A percentile compares a stretch with the other conserved stretches of the same genome.
These are phyloP conservation scores for Cynanchum wilfordii DNA, from an alignment of 257 asterid species.

Conservation along the genomic window DNA sequence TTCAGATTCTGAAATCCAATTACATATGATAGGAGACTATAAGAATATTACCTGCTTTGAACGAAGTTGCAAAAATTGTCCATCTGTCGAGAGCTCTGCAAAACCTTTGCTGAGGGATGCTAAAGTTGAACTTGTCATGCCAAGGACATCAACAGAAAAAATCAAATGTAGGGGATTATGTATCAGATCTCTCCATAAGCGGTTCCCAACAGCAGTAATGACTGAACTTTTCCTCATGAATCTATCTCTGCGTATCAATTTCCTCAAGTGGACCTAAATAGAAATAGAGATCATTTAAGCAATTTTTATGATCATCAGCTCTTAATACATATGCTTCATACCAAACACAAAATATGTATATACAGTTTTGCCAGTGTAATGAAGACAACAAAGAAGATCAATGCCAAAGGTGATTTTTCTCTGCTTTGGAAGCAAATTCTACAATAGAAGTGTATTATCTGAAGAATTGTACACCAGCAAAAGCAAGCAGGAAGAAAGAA, in stretches of 20 bases:
- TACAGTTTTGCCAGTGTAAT: background rate
- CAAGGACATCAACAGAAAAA: constrained; percentile 91
- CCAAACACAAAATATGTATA: background rate
- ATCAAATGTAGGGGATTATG: constrained; percentile 92
- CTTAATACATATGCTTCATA: background rate
- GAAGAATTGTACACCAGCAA: background rate
- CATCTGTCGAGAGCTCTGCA: constrained; percentile 98
- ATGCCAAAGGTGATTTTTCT: background rate
- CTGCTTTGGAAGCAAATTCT: background rate
- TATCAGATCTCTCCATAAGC: constrained; percentile 91
- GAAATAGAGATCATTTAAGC: constrained; percentile 1
- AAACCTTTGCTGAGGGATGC: constrained; percentile 98
- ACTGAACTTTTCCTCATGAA: constrained; percentile 88
- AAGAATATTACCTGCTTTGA: constrained; percentile 70
- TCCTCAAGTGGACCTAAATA: constrained; percentile 82
- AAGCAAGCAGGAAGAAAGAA: background rate
- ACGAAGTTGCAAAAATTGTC: constrained; percentile 90
- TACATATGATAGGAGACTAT: constrained; percentile 7
- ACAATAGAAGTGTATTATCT: background rate
- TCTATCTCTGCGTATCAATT: constrained; percentile 78
- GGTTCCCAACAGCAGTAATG: constrained; percentile 62
- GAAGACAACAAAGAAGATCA: background rate
- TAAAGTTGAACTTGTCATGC: constrained; percentile 96
- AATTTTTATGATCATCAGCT: background rate
- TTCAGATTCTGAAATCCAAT: constrained; percentile 3